Percentiles rank a stretch among this genome's conserved stretches.
Conservation (phyloP, 2,329 filamentous ascomycete species). For the Ceratocystis eucalypticola region DNA sequence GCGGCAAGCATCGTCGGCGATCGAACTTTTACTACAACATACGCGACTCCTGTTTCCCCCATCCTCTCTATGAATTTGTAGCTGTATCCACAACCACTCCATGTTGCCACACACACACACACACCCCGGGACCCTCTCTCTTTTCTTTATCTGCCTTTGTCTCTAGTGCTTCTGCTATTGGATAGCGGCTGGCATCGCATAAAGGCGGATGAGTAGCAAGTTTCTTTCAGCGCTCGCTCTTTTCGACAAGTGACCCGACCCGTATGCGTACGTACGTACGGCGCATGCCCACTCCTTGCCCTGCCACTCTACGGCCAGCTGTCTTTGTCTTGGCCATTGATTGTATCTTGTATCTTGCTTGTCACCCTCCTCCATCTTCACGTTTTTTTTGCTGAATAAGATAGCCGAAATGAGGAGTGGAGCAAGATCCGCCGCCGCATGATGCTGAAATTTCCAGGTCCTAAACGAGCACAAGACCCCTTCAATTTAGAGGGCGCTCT, state of each 20-base stretch:
- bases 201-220: too few relatives aligned
- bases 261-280: too few relatives aligned
- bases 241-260: too few relatives aligned
- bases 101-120: background rate
- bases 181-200: too few relatives aligned
- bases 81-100: too few relatives aligned
- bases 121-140: background rate
- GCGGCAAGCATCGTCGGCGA: background rate
- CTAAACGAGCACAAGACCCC: background rate
- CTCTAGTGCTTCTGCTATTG: too few relatives aligned
- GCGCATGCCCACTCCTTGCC: background rate
- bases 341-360: background rate
- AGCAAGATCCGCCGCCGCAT: background rate
- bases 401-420: background rate
- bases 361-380: background rate
- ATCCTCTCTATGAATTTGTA: background rate
- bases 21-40: background rate
- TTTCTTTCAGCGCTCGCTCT: too few relatives aligned
- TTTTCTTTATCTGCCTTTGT: too few relatives aligned
- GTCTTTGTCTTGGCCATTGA: background rate
- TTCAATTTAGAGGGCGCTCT: background rate
- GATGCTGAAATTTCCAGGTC: background rate
- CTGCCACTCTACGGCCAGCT: background rate
- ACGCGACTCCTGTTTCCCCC: too few relatives aligned
- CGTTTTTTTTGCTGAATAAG: conserved; percentile 5